Conservation (phyloP, 208 protist species). For the Leptomonas seymouri region DNA sequence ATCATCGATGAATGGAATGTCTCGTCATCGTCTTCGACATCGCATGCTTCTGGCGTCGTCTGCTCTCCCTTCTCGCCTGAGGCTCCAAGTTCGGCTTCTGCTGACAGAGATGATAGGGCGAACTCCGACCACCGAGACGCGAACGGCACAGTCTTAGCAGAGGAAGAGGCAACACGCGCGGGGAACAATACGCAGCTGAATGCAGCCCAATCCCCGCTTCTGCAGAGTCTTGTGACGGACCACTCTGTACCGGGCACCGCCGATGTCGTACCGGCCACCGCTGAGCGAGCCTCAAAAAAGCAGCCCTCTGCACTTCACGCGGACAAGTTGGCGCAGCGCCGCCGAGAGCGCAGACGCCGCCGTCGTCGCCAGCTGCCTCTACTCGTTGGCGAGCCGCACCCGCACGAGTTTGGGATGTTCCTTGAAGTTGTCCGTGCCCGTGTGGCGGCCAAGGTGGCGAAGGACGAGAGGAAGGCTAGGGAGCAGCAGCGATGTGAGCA, state of each 20-base stretch:
- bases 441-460: conserved; percentile 22
- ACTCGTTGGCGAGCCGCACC: conserved; percentile 52
- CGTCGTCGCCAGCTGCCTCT: conserved; percentile 35
- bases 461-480: conserved; percentile 11
- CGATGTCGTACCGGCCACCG: neutral
- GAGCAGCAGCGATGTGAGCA: conserved; percentile 12
- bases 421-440: conserved; percentile 31
- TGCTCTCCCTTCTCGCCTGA: conserved; percentile 7
- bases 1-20: conserved; percentile 29
- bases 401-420: conserved; percentile 39
- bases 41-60: conserved; percentile 1
- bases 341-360: conserved; percentile 32
- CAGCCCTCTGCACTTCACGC: neutral
- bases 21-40: conserved; percentile 17
- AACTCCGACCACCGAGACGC: too few species aligned
- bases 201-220: neutral
- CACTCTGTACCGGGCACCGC: neutral
- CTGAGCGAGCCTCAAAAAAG: neutral
- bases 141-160: neutral
- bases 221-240: neutral
- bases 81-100: neutral
- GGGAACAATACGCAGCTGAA: neutral
- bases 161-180: neutral
- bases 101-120: too few species aligned
- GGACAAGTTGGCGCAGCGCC: conserved; percentile 10